Percentiles rank a stretch among this genome's conserved stretches.
Evolutionary conservation across 176 grass and related monocot species (phyloP).

Genomic region (Rhynchospora tenuis): DNA sequence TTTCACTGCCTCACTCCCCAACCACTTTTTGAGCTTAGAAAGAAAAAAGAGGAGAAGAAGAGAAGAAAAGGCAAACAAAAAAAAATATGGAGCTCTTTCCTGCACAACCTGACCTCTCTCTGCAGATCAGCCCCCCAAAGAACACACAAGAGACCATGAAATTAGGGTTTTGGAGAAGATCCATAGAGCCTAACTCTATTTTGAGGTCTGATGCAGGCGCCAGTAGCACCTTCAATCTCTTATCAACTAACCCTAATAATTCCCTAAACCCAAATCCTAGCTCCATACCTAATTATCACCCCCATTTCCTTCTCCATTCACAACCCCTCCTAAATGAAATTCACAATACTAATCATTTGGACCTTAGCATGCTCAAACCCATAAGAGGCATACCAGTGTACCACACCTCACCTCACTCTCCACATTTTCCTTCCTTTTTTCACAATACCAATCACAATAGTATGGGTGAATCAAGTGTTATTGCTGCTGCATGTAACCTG

Average conservation of each 20-base stretch:
- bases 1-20: constrained; percentile 29
- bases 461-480: constrained; percentile 13
- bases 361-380: constrained; percentile 45
- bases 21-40: constrained; percentile 25
- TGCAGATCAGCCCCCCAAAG: constrained; percentile 69
- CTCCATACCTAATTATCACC: not conserved
- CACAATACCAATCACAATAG: constrained; percentile 29
- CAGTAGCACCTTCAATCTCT: not conserved
- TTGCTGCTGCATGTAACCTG: constrained; percentile 32
- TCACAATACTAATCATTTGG: constrained; percentile 27
- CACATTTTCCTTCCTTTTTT: constrained; percentile 38
- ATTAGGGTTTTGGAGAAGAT: constrained; percentile 89
- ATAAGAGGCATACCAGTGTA: constrained; percentile 88
- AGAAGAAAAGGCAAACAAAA: constrained; percentile 14
- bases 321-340: constrained; percentile 39
- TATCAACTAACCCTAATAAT: not conserved
- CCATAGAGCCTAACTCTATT: constrained; percentile 31
- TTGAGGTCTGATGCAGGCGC: not conserved
- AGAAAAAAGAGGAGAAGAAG: constrained; percentile 11
- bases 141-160: constrained; percentile 42
- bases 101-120: constrained; percentile 75
- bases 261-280: constrained; percentile 4
- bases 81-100: constrained; percentile 78
- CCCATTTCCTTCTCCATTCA: constrained; percentile 50
- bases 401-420: constrained; percentile 44